Evolutionary conservation across 1,139 yeast genomes (phyloP).

Genomic region (Geotrichum restrictum): DNA sequence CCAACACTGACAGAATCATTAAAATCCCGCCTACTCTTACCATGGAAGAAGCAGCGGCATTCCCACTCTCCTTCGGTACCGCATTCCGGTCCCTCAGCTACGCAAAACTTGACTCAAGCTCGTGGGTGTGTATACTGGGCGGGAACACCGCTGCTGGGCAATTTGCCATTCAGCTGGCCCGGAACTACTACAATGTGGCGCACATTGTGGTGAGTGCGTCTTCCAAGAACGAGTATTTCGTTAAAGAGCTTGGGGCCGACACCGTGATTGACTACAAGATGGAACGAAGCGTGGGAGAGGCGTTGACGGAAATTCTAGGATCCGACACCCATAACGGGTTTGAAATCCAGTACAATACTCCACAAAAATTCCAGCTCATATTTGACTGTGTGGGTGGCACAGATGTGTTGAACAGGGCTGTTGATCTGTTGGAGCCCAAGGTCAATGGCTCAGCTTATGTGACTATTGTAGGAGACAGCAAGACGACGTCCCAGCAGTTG

Average conservation of each 20-base stretch:
- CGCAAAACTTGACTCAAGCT: constrained; percentile 32
- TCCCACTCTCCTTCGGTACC: constrained; percentile 56
- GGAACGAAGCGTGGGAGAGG: constrained; percentile 24
- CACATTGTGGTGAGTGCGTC: constrained; percentile 45
- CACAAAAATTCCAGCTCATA: constrained; percentile 17
- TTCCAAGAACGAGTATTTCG: constrained; percentile 40
- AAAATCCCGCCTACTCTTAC: constrained; percentile 49
- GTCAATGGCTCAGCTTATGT: constrained; percentile 44
- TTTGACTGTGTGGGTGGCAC: constrained; percentile 27
- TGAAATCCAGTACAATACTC: background rate
- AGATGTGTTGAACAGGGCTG: constrained; percentile 33
- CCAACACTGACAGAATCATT: constrained; percentile 39
- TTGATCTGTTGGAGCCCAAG: constrained; percentile 43
- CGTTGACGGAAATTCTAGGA: constrained; percentile 7
- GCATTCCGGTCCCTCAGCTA: constrained; percentile 47
- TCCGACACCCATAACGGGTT: background rate
- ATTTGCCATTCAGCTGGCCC: constrained; percentile 55
- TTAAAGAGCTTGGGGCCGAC: constrained; percentile 51
- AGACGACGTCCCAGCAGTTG: constrained; percentile 30
- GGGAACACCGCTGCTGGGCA: constrained; percentile 73
- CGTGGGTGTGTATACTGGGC: constrained; percentile 58
- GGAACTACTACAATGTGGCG: constrained; percentile 41
- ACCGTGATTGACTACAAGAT: constrained; percentile 50
- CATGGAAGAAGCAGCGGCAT: constrained; percentile 54
- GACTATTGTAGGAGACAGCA: constrained; percentile 50